These are phyloP conservation scores for Mytilinidion resinicola DNA, from an alignment of 495 filamentous ascomycete species.

Conservation along the genomic window DNA sequence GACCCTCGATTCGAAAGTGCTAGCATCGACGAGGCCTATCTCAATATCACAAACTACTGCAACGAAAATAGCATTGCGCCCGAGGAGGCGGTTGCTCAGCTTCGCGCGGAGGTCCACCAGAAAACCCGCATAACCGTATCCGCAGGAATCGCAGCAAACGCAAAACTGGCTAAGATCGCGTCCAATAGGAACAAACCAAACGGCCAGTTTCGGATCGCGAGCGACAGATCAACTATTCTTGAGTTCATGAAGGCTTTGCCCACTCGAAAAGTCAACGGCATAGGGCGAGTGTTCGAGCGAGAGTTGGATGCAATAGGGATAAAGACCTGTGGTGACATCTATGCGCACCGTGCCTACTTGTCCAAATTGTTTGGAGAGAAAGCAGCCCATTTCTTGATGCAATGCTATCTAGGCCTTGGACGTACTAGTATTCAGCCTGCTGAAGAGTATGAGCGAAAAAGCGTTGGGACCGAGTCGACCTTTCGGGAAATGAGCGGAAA, in stretches of 20 bases:
- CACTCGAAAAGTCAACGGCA: conserved; percentile 84
- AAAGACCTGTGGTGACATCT: conserved; percentile 86
- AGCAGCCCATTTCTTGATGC: conserved; percentile 76
- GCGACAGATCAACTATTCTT: conserved; percentile 66
- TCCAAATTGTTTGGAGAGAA: conserved; percentile 83
- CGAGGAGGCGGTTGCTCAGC: conserved; percentile 64
- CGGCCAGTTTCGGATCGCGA: conserved; percentile 74
- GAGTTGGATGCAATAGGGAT: conserved; percentile 84
- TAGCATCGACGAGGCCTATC: conserved; percentile 91
- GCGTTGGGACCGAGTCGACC: conserved; percentile 88
- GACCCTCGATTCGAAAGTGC: conserved; percentile 88
- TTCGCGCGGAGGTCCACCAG: conserved; percentile 70
- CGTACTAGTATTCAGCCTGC: conserved; percentile 82
- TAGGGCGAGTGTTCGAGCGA: conserved; percentile 89
- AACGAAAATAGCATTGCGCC: conserved; percentile 57
- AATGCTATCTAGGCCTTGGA: conserved; percentile 79
- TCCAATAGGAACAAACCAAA: conserved; percentile 97
- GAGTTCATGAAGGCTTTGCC: conserved; percentile 77
- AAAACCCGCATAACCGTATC: conserved; percentile 82
- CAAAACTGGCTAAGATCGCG: conserved; percentile 87
- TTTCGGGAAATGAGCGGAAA: conserved; percentile 74
- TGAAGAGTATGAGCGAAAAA: conserved; percentile 87
- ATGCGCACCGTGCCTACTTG: conserved; percentile 63
- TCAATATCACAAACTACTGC: conserved; percentile 92
- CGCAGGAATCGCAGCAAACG: conserved; percentile 89